A percentile compares a stretch with the other conserved stretches of the same genome.
Conservation (phyloP, 257 asterid species). For the Avicennia marina region DNA sequence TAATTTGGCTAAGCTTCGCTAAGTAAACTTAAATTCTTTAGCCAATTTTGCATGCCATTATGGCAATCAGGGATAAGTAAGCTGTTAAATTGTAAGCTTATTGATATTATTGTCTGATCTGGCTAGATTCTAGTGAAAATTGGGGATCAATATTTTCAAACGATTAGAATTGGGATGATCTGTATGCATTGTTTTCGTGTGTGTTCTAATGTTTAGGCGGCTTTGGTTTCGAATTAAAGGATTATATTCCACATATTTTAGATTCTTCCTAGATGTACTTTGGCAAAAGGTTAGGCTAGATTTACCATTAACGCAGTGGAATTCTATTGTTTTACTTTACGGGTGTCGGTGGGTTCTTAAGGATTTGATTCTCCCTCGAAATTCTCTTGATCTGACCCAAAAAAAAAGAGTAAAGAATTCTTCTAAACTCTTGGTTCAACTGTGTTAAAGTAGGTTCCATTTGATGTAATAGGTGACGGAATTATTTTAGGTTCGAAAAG, state of each 20-base stretch:
- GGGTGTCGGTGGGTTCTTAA: not conserved
- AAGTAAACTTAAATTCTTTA: not conserved
- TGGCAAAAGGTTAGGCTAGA: not conserved
- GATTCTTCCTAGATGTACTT: constrained; percentile 4
- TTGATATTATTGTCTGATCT: not conserved
- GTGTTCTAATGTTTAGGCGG: not conserved
- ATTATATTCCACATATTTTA: not conserved
- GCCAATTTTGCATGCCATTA: not conserved
- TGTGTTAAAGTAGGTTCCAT: constrained; percentile 8
- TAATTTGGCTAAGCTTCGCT: too few species aligned
- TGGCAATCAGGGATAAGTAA: not conserved
- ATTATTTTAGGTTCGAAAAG: too few species aligned
- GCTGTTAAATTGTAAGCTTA: not conserved
- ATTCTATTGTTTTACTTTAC: not conserved
- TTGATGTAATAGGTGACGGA: constrained; percentile 5
- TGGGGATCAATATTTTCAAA: not conserved
- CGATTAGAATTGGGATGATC: not conserved
- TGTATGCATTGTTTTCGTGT: not conserved
- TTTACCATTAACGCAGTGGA: not conserved
- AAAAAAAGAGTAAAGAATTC: not conserved
- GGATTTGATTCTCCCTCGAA: constrained; percentile 18
- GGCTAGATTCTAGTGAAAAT: constrained; percentile 1
- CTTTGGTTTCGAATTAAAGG: not conserved
- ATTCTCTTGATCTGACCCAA: constrained; percentile 6
- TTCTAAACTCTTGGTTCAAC: not conserved